Conservation (phyloP, 768 basidiomycete genomes). For the Termitomyces sp. region DNA sequence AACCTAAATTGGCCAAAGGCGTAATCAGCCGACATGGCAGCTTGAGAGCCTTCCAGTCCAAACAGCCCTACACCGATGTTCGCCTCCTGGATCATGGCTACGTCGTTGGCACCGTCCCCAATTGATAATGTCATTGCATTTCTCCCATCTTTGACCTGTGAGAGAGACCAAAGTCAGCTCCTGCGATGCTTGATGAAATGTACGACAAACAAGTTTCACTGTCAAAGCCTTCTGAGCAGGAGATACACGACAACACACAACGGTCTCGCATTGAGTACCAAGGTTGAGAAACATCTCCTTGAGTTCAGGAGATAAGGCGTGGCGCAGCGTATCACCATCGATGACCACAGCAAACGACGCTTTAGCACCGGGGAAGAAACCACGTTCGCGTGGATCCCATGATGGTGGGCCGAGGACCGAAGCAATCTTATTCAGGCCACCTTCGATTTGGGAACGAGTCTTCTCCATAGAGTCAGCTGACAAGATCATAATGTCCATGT, state of each 20-base stretch:
- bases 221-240: slow-evolving; percentile 98
- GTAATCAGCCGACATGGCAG: slow-evolving; percentile 98
- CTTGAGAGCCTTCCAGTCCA: slow-evolving; percentile 94
- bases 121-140: slow-evolving; percentile 97
- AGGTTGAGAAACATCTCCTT: slow-evolving; percentile 88
- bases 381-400: slow-evolving; percentile 53
- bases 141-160: slow-evolving; percentile 88
- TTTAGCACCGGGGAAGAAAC: slow-evolving; percentile 59
- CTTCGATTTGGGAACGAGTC: slow-evolving; percentile 84
- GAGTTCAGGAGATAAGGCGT: slow-evolving; percentile 72
- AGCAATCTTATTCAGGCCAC: slow-evolving; percentile 90
- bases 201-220: slow-evolving; percentile 71
- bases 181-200: background rate
- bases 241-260: slow-evolving; percentile 97
- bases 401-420: slow-evolving; percentile 77
- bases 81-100: slow-evolving; percentile 99
- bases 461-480: slow-evolving; percentile 76
- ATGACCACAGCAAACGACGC: slow-evolving; percentile 92
- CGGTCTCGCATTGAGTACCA: slow-evolving; percentile 94
- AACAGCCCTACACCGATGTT: slow-evolving; percentile 93
- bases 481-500: slow-evolving; percentile 97
- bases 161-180: slow-evolving; percentile 1
- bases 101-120: slow-evolving; percentile 96
- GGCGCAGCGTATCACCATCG: slow-evolving; percentile 86
- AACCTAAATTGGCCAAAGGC: slow-evolving; percentile 97